Percentiles rank a stretch among this genome's conserved stretches.
phyloP scores from a whole-genome alignment of 208 protist species.

The Zelonia costaricensis region DNA sequence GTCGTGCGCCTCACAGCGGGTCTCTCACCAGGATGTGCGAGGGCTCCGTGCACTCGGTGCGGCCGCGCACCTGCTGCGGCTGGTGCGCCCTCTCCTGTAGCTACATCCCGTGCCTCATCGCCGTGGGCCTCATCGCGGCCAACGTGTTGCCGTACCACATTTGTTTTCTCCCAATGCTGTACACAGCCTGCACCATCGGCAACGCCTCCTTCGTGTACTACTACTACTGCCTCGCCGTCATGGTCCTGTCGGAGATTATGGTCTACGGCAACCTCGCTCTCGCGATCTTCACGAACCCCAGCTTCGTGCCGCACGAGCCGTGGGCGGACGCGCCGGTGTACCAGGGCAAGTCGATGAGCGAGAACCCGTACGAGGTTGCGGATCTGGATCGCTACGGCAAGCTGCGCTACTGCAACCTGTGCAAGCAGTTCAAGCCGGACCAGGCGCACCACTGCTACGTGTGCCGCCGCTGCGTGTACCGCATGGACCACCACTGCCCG shows the following conservation, averaged over 20 bases:
- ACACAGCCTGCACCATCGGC: constrained; percentile 24
- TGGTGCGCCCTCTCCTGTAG: constrained; percentile 29
- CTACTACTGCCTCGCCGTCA: constrained; percentile 50
- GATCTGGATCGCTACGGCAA: constrained; percentile 41
- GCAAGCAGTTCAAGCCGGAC: constrained; percentile 85
- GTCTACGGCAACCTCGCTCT: constrained; percentile 60
- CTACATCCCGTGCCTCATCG: constrained; percentile 51
- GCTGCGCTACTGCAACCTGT: constrained; percentile 70
- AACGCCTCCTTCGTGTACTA: constrained; percentile 52
- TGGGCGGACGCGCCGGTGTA: constrained; percentile 45
- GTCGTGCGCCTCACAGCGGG: no score
- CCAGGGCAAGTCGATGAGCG: constrained; percentile 21
- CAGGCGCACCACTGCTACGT: constrained; percentile 75
- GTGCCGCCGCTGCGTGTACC: constrained; percentile 67
- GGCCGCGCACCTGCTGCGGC: constrained; percentile 22
- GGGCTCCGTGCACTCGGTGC: constrained; percentile 29
- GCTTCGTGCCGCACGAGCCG: constrained; percentile 51
- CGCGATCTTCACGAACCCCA: constrained; percentile 54
- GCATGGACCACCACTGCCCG: constrained; percentile 89
- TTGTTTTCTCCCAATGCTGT: constrained; percentile 37
- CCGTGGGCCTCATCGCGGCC: constrained; percentile 37
- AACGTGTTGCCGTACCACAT: constrained; percentile 63
- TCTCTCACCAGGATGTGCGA: constrained; percentile 29
- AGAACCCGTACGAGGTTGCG: constrained; percentile 61
- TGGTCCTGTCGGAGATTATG: constrained; percentile 50